phyloP scores from a whole-genome alignment of 1,284 basidiomycete genomes.

The Golubevia sp. region DNA sequence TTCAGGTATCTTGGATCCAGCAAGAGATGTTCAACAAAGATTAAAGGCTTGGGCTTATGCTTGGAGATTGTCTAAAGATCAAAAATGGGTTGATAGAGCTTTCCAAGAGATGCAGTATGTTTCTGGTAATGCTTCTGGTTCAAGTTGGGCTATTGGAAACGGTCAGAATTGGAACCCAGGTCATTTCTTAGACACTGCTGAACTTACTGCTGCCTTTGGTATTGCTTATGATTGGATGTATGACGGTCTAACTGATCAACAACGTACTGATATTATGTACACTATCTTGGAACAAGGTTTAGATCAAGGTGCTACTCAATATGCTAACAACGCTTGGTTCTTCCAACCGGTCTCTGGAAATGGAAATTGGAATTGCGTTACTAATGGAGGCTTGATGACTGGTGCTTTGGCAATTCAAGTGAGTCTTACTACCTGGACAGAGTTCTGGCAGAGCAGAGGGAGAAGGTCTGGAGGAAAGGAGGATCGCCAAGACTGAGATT shows the following conservation, averaged over 20 bases:
- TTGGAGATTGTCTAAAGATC: slow-evolving; percentile 36
- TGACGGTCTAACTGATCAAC: slow-evolving; percentile 40
- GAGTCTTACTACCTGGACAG: slow-evolving; percentile 20
- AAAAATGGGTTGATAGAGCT: slow-evolving; percentile 50
- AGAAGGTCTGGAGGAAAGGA: too few species aligned
- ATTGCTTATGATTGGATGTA: slow-evolving; percentile 62
- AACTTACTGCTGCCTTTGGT: slow-evolving; percentile 55
- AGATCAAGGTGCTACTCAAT: slow-evolving; percentile 39
- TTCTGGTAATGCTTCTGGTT: slow-evolving; percentile 40
- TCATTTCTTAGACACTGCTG: slow-evolving; percentile 57
- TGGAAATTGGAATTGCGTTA: slow-evolving; percentile 62
- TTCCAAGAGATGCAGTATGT: slow-evolving; percentile 49
- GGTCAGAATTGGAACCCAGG: slow-evolving; percentile 47
- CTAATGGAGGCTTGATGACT: slow-evolving; percentile 55
- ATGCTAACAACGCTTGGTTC: slow-evolving; percentile 49
- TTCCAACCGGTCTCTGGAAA: slow-evolving; percentile 27
- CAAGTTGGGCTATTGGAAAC: slow-evolving; percentile 17
- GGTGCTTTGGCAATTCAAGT: slow-evolving; percentile 53
- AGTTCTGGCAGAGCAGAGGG: too few species aligned
- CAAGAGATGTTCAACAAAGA: slow-evolving; percentile 53
- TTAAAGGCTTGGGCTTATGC: slow-evolving; percentile 57
- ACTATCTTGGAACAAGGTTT: slow-evolving; percentile 50
- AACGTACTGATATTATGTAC: slow-evolving; percentile 32
- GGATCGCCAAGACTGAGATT: too few species aligned
- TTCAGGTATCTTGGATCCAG: slow-evolving; percentile 57